A percentile compares a stretch with the other conserved stretches of the same genome.
Conservation (phyloP, 306 rosid species). For the Cyclanthera cordifolia region DNA sequence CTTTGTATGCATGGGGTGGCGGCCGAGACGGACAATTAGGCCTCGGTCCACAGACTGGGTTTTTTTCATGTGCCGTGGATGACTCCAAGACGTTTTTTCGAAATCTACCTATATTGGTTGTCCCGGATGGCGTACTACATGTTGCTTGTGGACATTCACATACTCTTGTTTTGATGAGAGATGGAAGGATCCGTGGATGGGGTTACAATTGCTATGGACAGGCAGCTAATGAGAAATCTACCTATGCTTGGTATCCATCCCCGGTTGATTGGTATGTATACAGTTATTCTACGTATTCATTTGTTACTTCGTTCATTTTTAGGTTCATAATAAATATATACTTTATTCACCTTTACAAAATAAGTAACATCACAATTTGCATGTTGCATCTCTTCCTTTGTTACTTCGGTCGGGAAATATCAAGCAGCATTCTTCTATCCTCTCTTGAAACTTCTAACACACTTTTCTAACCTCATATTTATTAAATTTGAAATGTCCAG, state of each 20-base stretch:
- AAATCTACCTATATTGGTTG: conserved; percentile 64
- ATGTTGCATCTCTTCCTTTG: too few species aligned
- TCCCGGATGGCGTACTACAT: conserved; percentile 66
- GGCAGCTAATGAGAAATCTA: conserved; percentile 81
- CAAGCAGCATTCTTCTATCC: too few species aligned
- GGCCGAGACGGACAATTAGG: conserved; percentile 88
- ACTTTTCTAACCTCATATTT: neutral
- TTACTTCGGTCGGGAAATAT: too few species aligned
- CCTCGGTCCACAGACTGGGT: conserved; percentile 75
- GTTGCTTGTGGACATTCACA: conserved; percentile 80
- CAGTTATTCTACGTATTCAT: neutral
- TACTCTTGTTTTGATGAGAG: conserved; percentile 34
- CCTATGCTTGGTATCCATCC: conserved; percentile 93
- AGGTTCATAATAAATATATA: neutral
- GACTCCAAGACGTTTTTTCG: conserved; percentile 50
- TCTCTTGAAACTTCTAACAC: too few species aligned
- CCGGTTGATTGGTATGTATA: conserved; percentile 76
- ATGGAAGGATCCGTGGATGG: conserved; percentile 94
- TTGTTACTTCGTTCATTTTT: neutral
- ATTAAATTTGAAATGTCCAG: conserved; percentile 26
- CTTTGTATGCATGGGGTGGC: conserved; percentile 96
- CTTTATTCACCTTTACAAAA: too few species aligned
- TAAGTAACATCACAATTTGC: too few species aligned
- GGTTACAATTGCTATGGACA: conserved; percentile 94
- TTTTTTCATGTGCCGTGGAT: conserved; percentile 51